Percentiles rank a stretch among this genome's conserved stretches.
phyloP scores from a whole-genome alignment of 176 grass and related monocot genomes.

The Aegilops speltoides region DNA sequence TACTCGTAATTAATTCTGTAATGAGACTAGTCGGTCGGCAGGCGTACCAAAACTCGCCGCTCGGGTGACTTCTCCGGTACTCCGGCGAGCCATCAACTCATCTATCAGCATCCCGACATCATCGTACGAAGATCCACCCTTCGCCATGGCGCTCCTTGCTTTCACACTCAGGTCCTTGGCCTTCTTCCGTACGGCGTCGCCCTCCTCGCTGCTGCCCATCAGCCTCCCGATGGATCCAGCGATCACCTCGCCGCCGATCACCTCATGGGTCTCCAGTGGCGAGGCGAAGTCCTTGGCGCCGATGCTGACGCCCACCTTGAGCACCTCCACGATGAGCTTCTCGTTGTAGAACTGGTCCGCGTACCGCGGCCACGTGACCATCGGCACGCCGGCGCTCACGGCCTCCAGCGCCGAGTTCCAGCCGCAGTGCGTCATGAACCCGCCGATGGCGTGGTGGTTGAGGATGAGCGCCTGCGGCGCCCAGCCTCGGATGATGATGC shows the following conservation, averaged over 20 bases:
- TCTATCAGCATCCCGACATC: neutral
- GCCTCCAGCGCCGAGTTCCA: slow-evolving; percentile 52
- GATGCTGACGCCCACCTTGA: neutral
- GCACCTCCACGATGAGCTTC: neutral
- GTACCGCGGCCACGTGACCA: neutral
- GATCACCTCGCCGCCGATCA: neutral
- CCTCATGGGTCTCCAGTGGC: neutral
- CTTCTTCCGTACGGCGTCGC: neutral
- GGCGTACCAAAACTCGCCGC: neutral
- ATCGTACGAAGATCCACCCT: neutral
- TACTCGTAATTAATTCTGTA: no score
- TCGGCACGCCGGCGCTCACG: neutral
- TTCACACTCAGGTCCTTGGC: neutral
- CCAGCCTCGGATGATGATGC: neutral
- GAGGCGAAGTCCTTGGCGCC: neutral
- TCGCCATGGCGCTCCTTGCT: neutral
- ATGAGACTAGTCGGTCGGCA: no score
- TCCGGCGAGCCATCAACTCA: neutral
- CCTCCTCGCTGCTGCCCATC: neutral
- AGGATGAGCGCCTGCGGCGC: neutral
- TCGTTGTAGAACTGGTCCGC: slow-evolving; percentile 6
- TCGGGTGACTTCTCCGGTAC: neutral
- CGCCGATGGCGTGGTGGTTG: neutral
- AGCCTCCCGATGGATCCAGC: neutral
- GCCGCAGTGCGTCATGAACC: slow-evolving; percentile 47